Evolutionary conservation across 345 rosid species (phyloP), one percentile per base, ranked within the genome.

Genomic region (Eucalyptus victrix): DNA sequence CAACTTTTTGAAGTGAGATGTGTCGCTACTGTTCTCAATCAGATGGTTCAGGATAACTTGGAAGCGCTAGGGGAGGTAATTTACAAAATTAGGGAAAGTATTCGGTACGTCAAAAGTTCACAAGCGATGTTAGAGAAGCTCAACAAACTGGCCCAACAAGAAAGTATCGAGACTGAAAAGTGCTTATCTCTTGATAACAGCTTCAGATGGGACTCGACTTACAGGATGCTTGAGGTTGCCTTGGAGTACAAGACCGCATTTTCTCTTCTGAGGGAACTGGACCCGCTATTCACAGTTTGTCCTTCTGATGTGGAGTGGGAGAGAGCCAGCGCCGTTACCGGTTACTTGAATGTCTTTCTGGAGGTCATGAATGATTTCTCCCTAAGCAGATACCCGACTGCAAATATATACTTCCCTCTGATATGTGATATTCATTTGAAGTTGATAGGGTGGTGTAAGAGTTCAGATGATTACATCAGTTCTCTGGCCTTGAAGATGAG

Each of bases 271-370:
- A 93, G 90, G 88, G 94, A 95, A 88, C 90, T 72, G 30, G 95
- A 94, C 23, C 91, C 80, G 62, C 91, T 86, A 45, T 92, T 88
- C 89, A 30, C 88, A 86, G 44, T 88, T 83, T 95, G 94, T 80
- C 96, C 93, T 51, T 94, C 97, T 88, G 99, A 94, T 88, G 87
- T 90, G 88, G 97, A 96, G 88, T 97, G 96, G 97, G 95, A 93
- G 87, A 94, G 95, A 88, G 91, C 76, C 49, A 92, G 90, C 72
- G 83, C 90, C 12, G 21, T 94, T 37, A 83, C 94, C 6, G 91
- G 93, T 89, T 94, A 91, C 92, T 92, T 97, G 92, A 95, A 94
- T 90, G 93, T 93, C 89, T 95, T 96, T 87, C 93, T 94, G 40
- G 97, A 95, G 89, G 91, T 96, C 90, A 92, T 92, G 44, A 92